Evolutionary conservation across 192 early-diverging fungal genomes (phyloP).

Genomic region (Chytriomyces confervae): DNA sequence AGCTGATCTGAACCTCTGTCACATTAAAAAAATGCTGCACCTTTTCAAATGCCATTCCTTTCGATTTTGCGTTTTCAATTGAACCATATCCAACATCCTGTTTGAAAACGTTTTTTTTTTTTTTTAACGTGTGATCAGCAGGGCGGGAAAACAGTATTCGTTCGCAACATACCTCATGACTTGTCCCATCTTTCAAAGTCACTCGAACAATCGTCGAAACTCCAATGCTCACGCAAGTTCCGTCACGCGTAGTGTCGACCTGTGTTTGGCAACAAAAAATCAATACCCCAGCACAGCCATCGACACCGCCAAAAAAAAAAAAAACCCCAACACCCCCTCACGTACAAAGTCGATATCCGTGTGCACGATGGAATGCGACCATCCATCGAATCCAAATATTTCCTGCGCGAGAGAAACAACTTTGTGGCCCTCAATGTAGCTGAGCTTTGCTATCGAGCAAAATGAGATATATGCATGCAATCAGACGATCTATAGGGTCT

Average conservation of each 20-base stretch:
- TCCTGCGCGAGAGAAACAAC: slow-evolving; percentile 88
- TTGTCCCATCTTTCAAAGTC: slow-evolving; percentile 87
- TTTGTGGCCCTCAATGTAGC: slow-evolving; percentile 85
- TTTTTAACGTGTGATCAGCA: neutral
- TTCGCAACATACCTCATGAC: slow-evolving; percentile 65
- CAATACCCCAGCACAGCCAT: too few relatives aligned
- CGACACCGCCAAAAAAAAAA: neutral
- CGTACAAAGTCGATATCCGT: slow-evolving; percentile 80
- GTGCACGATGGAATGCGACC: slow-evolving; percentile 77
- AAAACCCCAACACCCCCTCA: slow-evolving; percentile 10
- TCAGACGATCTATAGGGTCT: too few relatives aligned
- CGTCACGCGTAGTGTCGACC: slow-evolving; percentile 34
- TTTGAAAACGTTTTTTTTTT: neutral
- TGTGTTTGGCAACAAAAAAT: neutral
- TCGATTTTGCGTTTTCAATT: slow-evolving; percentile 77
- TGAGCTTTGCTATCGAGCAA: slow-evolving; percentile 52
- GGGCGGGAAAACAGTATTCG: neutral
- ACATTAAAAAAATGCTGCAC: slow-evolving; percentile 39
- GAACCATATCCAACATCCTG: slow-evolving; percentile 89
- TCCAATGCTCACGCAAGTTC: slow-evolving; percentile 59
- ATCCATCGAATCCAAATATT: slow-evolving; percentile 95
- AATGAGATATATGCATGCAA: neutral
- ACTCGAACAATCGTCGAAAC: slow-evolving; percentile 80
- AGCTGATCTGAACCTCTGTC: neutral
- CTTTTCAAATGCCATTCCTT: slow-evolving; percentile 84